Conservation (phyloP, 1,139 yeast genomes). For the Nakaseomyces sp. region DNA sequence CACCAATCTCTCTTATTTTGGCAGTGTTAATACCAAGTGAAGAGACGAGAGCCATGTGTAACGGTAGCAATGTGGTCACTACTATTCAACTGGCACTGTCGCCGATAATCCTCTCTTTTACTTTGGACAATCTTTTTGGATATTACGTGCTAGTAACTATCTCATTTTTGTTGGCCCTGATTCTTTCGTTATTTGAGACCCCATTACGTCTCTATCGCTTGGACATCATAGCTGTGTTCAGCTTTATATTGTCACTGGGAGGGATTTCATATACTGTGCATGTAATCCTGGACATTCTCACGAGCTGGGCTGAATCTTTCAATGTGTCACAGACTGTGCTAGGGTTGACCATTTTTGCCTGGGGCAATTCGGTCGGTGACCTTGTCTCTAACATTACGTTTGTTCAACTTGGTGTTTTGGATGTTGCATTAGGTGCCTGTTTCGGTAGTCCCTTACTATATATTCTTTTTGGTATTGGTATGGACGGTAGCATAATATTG, state of each 20-base stretch:
- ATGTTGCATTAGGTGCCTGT: conserved; percentile 91
- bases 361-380: conserved; percentile 89
- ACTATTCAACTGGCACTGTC: conserved; percentile 7
- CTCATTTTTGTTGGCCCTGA: background rate
- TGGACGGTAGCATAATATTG: conserved; percentile 53
- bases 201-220: conserved; percentile 17
- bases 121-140: conserved; percentile 1
- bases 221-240: conserved; percentile 40
- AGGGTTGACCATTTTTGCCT: conserved; percentile 79
- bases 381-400: conserved; percentile 76
- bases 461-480: conserved; percentile 53
- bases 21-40: conserved; percentile 14
- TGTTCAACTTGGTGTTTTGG: conserved; percentile 77
- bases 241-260: conserved; percentile 58
- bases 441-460: conserved; percentile 84
- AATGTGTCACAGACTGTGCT: conserved; percentile 68
- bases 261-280: conserved; percentile 76
- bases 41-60: background rate
- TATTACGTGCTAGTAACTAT: conserved; percentile 8
- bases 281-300: conserved; percentile 61
- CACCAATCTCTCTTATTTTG: conserved; percentile 15
- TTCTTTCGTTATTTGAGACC: background rate
- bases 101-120: conserved; percentile 7
- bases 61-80: background rate
- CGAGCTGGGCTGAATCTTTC: conserved; percentile 51